Evolutionary conservation across 78 protist species (phyloP).

Genomic region (Dictyostelium firmibasis): DNA sequence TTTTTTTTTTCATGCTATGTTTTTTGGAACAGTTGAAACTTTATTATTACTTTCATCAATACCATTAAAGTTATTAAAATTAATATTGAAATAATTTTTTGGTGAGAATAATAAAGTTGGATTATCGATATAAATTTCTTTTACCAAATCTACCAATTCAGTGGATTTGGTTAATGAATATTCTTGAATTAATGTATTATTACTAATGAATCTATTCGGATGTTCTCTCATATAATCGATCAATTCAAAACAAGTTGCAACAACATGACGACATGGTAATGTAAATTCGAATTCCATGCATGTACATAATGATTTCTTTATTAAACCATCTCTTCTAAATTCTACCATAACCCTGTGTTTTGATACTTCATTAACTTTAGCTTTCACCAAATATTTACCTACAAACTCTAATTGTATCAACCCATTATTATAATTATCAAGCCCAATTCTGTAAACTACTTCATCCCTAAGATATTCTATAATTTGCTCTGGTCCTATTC

Average conservation of each 20-base stretch:
- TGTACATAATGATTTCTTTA: background rate
- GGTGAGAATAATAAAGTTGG: background rate
- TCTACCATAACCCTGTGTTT: background rate
- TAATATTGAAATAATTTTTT: background rate
- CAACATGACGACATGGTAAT: background rate
- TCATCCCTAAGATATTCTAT: background rate
- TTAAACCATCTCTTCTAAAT: background rate
- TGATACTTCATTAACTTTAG: background rate
- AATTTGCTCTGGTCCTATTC: background rate
- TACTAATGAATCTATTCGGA: background rate
- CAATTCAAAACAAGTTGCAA: background rate
- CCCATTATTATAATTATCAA: background rate
- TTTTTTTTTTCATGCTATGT: no score
- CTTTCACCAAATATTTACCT: background rate
- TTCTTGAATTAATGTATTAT: background rate
- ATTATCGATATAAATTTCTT: background rate
- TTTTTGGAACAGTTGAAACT: background rate
- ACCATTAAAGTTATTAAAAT: background rate
- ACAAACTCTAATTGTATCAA: background rate
- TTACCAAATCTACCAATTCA: background rate
- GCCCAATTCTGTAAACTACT: background rate
- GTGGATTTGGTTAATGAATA: background rate
- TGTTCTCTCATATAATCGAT: background rate
- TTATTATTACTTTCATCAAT: background rate
- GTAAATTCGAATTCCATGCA: constrained; percentile 1